Percentiles rank a stretch among this genome's conserved stretches.
Conservation (phyloP, 192 early-diverging fungal genomes). For the Backusella mclennaniae region DNA sequence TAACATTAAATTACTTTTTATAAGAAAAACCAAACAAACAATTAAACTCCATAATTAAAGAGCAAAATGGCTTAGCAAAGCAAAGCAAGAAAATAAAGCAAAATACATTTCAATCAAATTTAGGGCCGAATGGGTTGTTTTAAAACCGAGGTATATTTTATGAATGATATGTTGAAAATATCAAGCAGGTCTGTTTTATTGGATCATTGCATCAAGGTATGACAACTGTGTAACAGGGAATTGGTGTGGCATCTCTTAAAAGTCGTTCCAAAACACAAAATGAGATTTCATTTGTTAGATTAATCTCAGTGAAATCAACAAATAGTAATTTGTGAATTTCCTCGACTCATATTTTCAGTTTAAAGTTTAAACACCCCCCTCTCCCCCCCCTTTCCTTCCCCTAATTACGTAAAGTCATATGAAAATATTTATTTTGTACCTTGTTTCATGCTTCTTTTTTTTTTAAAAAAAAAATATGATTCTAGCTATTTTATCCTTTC, state of each 20-base stretch:
- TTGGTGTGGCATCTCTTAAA: background rate
- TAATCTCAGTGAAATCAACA: conserved; percentile 6
- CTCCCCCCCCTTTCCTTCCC: background rate
- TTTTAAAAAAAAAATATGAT: background rate
- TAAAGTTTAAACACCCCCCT: background rate
- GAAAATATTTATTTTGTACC: conserved; percentile 3
- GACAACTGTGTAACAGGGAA: background rate
- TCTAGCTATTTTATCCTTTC: conserved; percentile 1
- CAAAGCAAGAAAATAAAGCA: background rate
- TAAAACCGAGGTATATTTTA: background rate
- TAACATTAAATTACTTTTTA: background rate
- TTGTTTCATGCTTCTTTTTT: background rate
- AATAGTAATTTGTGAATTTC: background rate
- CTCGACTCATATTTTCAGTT: background rate
- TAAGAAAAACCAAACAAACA: background rate
- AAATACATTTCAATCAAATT: background rate
- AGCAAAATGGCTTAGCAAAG: background rate
- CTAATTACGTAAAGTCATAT: conserved; percentile 1
- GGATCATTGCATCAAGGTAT: conserved; percentile 1
- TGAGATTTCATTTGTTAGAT: conserved; percentile 1
- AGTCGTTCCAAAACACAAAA: conserved; percentile 3
- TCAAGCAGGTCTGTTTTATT: background rate
- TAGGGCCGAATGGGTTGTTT: background rate
- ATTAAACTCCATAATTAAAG: background rate
- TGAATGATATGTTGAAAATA: background rate